A percentile compares a stretch with the other conserved stretches of the same genome.
These are phyloP conservation scores for Nakaseomyces nivariensis DNA, from an alignment of 1,139 yeast species.

Conservation along the genomic window DNA sequence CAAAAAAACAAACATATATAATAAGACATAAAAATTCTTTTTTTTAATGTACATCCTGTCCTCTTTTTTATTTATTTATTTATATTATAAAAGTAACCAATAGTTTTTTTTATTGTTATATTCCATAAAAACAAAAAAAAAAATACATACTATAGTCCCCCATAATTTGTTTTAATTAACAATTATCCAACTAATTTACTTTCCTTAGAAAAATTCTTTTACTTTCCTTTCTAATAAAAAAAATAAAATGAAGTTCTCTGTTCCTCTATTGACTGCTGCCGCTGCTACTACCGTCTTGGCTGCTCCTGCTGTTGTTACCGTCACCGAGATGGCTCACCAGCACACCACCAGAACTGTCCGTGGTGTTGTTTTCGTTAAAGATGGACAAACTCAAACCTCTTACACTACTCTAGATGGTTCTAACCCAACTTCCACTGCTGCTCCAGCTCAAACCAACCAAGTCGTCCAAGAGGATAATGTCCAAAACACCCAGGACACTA, in stretches of 20 bases:
- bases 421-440: background rate
- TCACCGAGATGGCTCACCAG: slow-evolving; percentile 26
- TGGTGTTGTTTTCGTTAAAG: slow-evolving; percentile 22
- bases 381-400: slow-evolving; percentile 25
- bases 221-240: background rate
- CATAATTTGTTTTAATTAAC: too few species aligned
- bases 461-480: slow-evolving; percentile 2
- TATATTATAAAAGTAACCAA: too few species aligned
- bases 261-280: slow-evolving; percentile 26
- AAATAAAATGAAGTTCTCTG: slow-evolving; percentile 19
- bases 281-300: slow-evolving; percentile 25
- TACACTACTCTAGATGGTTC: slow-evolving; percentile 11
- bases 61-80: background rate
- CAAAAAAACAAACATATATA: background rate
- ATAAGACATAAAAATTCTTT: too few species aligned
- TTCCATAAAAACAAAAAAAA: background rate
- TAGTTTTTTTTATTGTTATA: background rate
- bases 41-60: background rate
- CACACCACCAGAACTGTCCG: slow-evolving; percentile 22
- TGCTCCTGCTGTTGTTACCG: slow-evolving; percentile 31
- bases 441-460: slow-evolving; percentile 1
- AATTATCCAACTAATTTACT: too few species aligned
- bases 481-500: slow-evolving; percentile 8
- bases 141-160: too few species aligned
- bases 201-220: background rate